A percentile compares a stretch with the other conserved stretches of the same genome.
Conservation (phyloP, 202 grass and related monocot genomes). For the Brachypodium distachyon region DNA sequence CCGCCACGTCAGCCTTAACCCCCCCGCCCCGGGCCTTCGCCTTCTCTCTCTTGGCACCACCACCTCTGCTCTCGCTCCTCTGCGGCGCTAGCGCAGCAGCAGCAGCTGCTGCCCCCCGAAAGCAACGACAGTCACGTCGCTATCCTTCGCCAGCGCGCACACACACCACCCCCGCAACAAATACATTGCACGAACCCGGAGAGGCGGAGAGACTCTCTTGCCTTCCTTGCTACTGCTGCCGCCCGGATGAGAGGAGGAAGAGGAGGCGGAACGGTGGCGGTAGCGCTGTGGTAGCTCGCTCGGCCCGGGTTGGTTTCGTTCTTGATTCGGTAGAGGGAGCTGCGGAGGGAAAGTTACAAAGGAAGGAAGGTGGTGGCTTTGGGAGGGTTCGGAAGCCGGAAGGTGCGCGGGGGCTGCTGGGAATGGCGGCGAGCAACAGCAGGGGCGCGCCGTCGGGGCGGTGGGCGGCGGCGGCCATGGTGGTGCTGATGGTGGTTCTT, state of each 20-base stretch:
- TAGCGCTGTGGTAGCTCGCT: background rate
- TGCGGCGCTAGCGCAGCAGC: slow-evolving; percentile 34
- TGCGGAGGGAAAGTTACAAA: background rate
- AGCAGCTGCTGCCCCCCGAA: slow-evolving; percentile 51
- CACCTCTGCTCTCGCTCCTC: background rate
- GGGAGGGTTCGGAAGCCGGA: background rate
- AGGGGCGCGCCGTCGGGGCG: background rate
- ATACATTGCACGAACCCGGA: slow-evolving; percentile 1
- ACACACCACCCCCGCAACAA: slow-evolving; percentile 21
- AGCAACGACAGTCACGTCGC: slow-evolving; percentile 86
- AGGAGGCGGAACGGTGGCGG: background rate
- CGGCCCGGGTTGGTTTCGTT: background rate
- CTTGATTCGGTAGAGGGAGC: background rate
- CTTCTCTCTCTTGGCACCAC: slow-evolving; percentile 8
- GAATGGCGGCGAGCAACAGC: background rate
- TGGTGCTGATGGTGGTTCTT: background rate
- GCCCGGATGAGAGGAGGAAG: background rate
- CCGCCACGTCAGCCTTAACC: slow-evolving; percentile 20
- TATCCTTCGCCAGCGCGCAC: slow-evolving; percentile 66
- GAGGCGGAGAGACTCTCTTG: no score
- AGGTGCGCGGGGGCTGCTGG: background rate
- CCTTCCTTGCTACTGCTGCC: background rate
- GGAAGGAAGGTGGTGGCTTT: background rate
- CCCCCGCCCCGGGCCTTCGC: background rate
- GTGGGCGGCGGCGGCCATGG: background rate